Evolutionary conservation across 495 filamentous ascomycete species (phyloP), one percentile per base, ranked within the genome.

Genomic region (Daldinia childiae): DNA sequence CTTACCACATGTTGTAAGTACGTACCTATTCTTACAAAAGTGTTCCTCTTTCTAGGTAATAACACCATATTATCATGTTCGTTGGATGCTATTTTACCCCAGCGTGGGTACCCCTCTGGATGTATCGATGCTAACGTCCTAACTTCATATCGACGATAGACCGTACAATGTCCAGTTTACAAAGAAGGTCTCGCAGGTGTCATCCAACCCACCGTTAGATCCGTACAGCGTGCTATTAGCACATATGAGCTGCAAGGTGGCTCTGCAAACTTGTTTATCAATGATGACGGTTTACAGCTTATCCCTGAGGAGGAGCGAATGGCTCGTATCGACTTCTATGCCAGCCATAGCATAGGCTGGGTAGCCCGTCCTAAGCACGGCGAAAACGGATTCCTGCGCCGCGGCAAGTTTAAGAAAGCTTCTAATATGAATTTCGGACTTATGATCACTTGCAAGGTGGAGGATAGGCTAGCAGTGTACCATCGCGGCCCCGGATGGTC

Each of bases 381-480:
- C 58, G 83, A 87, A 57, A 84, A 91, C 67, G 88, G 87, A 21
- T 91, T 91, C 73, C 29, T 80, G 50, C 83, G 89, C 39, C 86
- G 83, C 66, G 89, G 89, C 61, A 90, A 88, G 75, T 90, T 90
- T 79, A 90, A 89, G 84, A 90, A 93, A 86, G 91, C 91, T 11
- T 92, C 89, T 30, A 94, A 94, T 83, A 94, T 94, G 91, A 94
- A 94, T 80, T 94, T 86, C 68, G 91, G 85, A 9, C 81, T 94
- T 36, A 90, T 91, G 84, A 85, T 94, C 66, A 91, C 90, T 17
- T 89, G 87, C 79, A 88, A 88, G 64, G 89, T 93, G 0, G 91
- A 94, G 77, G 90, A 92, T 19, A 89, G 88, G 72, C 83, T 93
- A 27, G 79, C 78, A 6, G 54, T 77, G 26, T 81, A 89, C 73